Evolutionary conservation across 345 rosid genomes (phyloP).

Genomic region (Hypericum perforatum): DNA sequence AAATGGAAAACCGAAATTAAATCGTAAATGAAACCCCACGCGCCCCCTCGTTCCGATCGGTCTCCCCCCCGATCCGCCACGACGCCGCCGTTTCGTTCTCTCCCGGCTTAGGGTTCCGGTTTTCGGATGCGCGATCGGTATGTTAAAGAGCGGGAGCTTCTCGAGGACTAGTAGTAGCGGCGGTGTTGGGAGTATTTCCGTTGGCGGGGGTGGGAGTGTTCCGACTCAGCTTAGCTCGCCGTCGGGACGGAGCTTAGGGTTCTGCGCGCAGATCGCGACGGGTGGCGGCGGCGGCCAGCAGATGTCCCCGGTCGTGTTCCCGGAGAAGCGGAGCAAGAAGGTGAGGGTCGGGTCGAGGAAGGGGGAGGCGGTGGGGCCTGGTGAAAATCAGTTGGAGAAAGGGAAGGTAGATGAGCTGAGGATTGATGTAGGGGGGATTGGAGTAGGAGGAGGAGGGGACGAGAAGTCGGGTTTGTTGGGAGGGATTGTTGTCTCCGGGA

Average conservation of each 20-base stretch:
- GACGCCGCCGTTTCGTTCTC: too few species aligned
- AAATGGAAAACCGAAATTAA: too few species aligned
- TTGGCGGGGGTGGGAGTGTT: too few species aligned
- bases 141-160: too few species aligned
- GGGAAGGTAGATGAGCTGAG: constrained; percentile 46
- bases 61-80: too few species aligned
- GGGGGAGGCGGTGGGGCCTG: constrained; percentile 15
- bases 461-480: constrained; percentile 89
- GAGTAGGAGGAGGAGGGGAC: constrained; percentile 47
- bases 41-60: too few species aligned
- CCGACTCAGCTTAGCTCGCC: constrained; percentile 28
- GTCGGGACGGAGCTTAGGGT: constrained; percentile 64
- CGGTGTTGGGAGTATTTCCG: too few species aligned
- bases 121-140: too few species aligned
- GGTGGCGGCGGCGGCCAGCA: constrained; percentile 36
- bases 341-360: constrained; percentile 48
- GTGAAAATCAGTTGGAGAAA: constrained; percentile 35
- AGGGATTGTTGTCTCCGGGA: constrained; percentile 57
- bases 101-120: too few species aligned
- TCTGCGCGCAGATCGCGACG: constrained; percentile 60
- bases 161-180: too few species aligned
- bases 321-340: constrained; percentile 73
- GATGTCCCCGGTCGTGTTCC: constrained; percentile 78
- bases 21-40: too few species aligned
- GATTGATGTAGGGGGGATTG: constrained; percentile 43